phyloP scores from a whole-genome alignment of 306 rosid species.

The Cercis canadensis region DNA sequence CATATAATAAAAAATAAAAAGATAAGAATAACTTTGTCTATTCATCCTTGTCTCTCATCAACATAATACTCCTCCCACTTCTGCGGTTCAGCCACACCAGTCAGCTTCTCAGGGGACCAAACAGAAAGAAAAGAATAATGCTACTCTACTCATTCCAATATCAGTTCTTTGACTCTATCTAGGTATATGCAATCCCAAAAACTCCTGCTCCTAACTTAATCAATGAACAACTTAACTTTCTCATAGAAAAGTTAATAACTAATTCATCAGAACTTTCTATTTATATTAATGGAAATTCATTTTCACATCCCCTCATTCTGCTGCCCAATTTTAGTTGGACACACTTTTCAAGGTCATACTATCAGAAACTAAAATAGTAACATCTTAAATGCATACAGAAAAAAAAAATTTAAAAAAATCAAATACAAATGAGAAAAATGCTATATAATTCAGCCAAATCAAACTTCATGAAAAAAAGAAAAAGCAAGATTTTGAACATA shows the following conservation, averaged over 20 bases:
- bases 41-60: no score
- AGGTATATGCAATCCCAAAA: no score
- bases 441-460: constrained; percentile 21
- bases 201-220: background rate
- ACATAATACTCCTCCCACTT: no score
- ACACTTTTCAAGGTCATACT: constrained; percentile 20
- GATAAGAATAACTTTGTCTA: no score
- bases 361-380: constrained; percentile 20
- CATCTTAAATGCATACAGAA: constrained; percentile 26
- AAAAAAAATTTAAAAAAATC: background rate
- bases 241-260: background rate
- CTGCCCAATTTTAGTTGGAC: constrained; percentile 21
- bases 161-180: background rate
- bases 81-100: no score
- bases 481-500: constrained; percentile 20
- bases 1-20: no score
- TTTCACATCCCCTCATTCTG: background rate
- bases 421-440: constrained; percentile 25
- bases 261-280: constrained; percentile 4
- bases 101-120: no score
- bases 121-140: background rate
- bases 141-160: constrained; percentile 14
- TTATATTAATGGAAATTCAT: background rate
- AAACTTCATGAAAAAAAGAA: constrained; percentile 11
- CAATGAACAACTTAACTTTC: background rate